Percentiles rank a stretch among this genome's conserved stretches.
phyloP scores from a whole-genome alignment of 108 stramenopile genomes.

The Cylindrotheca fusiformis region DNA sequence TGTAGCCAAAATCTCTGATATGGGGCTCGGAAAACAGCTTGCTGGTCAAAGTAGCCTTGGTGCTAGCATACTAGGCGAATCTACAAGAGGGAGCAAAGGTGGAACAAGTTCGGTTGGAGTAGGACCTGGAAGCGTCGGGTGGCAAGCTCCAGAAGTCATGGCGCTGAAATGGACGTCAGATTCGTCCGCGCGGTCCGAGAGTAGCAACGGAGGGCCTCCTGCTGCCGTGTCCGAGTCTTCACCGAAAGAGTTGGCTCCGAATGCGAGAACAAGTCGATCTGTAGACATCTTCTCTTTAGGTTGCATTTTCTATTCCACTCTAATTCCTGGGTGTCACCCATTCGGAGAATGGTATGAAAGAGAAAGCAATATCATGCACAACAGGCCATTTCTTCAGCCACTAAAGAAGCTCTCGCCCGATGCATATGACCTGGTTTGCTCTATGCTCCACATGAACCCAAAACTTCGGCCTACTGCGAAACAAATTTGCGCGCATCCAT shows the following conservation, averaged over 20 bases:
- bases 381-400: slow-evolving; percentile 58
- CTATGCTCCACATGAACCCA: slow-evolving; percentile 84
- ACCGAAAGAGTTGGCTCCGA: slow-evolving; percentile 34
- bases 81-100: slow-evolving; percentile 37
- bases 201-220: slow-evolving; percentile 18
- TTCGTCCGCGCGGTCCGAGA: slow-evolving; percentile 32
- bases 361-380: slow-evolving; percentile 93
- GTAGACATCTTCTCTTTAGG: slow-evolving; percentile 95
- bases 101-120: slow-evolving; percentile 60
- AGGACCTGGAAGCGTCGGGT: slow-evolving; percentile 90
- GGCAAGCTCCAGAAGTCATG: slow-evolving; percentile 97
- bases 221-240: slow-evolving; percentile 46
- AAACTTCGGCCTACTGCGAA: slow-evolving; percentile 79
- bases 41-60: slow-evolving; percentile 89
- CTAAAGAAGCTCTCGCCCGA: slow-evolving; percentile 70
- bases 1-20: slow-evolving; percentile 93
- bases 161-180: slow-evolving; percentile 74
- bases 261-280: slow-evolving; percentile 74
- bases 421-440: slow-evolving; percentile 76
- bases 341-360: slow-evolving; percentile 97
- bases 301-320: slow-evolving; percentile 92
- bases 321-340: slow-evolving; percentile 89
- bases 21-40: slow-evolving; percentile 95
- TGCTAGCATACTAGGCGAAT: slow-evolving; percentile 70
- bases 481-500: slow-evolving; percentile 90